Evolutionary conservation across 75 land plant species (phyloP), one percentile per base, ranked within the genome.

Genomic region (Pinus albicaulis): DNA sequence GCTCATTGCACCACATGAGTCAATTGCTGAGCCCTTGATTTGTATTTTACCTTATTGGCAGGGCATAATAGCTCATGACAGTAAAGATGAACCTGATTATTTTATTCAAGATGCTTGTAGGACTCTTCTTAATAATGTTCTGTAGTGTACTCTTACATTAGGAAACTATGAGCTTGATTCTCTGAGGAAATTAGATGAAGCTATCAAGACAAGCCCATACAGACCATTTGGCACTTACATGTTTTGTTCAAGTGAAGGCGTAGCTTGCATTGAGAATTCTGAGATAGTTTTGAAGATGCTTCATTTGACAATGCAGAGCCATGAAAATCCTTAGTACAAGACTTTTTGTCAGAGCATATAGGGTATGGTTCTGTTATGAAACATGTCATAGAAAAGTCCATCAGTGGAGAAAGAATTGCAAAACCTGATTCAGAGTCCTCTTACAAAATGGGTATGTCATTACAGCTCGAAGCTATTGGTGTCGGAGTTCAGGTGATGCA

Each of bases 261-360:
- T 76, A 12, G 69, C 78, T 3, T 82, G 87, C 26, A 14, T 84
- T 56, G 79, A 76, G 19, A 88, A 91, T 63, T 69, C 88, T 12
- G 81, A 86, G 57, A 86, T 91, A 31, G 80, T 91, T 59, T 70
- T 91, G 74, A 89, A 89, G n/a, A 48, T 92, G 62, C 65, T 92
- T 28, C 56, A 76, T 64, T 55, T 82, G 77, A 77, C 71, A 0
- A 38, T 66, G 52, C 23, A 38, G n/a, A 19, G 71, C 52, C 19
- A 66, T 6, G 71, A 66, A 44, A 38, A 38, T 7, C 7, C 23
- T 66, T 38, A 19, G 52, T 44, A 38, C 6, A 12, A 19, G 71
- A 19, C 23, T 66, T 48, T 38, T 7, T 66, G 2, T 38, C 23
- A 10, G 71, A 66, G 71, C 71, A 66, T n/a, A 66, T 44, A 28